Evolutionary conservation across 2,329 filamentous ascomycete genomes (phyloP).

Genomic region (Aspergillus novoparasiticus): DNA sequence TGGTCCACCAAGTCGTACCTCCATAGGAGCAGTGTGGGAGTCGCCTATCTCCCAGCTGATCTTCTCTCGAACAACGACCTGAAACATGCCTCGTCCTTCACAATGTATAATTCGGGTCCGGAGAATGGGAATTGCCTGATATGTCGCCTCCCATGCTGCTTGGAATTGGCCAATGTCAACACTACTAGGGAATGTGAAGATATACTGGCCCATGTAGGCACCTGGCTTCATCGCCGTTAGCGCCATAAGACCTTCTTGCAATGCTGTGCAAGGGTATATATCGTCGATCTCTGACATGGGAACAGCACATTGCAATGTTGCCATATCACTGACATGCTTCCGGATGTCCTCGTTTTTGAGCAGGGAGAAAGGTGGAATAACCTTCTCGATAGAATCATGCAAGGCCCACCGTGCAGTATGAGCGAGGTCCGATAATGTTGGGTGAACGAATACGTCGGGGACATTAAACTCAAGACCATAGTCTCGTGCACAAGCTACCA

Average conservation of each 20-base stretch:
- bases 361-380: too few relatives aligned
- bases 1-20: not conserved
- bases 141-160: constrained; percentile 36
- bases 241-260: constrained; percentile 45
- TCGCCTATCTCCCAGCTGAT: not conserved
- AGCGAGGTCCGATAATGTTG: too few relatives aligned
- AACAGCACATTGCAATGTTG: not conserved
- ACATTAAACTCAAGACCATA: not conserved
- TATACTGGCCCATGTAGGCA: constrained; percentile 38
- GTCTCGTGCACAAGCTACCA: not conserved
- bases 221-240: constrained; percentile 33
- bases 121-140: constrained; percentile 40
- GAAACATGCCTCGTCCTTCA: constrained; percentile 15
- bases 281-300: constrained; percentile 31
- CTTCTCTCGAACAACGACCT: constrained; percentile 26
- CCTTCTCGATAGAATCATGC: too few relatives aligned
- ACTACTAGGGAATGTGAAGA: constrained; percentile 26
- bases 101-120: constrained; percentile 38
- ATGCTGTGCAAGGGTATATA: constrained; percentile 40
- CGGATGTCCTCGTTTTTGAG: too few relatives aligned
- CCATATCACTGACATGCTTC: too few relatives aligned
- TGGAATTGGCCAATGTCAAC: constrained; percentile 37
- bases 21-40: not conserved
- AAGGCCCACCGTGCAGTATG: too few relatives aligned
- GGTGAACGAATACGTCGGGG: not conserved